These are phyloP conservation scores for Diplodia corticola DNA, from an alignment of 2,329 filamentous ascomycete species.

Conservation along the genomic window DNA sequence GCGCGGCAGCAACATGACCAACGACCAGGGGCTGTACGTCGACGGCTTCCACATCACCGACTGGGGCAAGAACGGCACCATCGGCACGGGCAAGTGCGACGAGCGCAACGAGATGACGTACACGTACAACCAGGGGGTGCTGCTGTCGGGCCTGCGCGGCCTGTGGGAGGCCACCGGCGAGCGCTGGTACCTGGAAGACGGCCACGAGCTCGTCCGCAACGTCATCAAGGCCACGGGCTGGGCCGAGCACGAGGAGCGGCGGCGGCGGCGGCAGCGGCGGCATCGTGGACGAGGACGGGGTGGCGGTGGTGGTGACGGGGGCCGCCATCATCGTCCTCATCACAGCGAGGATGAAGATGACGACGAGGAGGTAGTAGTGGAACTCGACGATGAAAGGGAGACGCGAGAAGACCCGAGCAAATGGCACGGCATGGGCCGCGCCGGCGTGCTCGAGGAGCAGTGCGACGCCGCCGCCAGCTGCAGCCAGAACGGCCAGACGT, in stretches of 20 bases:
- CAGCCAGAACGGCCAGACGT: slow-evolving; percentile 82
- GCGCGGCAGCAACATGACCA: slow-evolving; percentile 75
- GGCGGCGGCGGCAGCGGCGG: slow-evolving; percentile 33
- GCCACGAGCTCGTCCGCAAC: slow-evolving; percentile 71
- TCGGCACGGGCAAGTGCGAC: slow-evolving; percentile 73
- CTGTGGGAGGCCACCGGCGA: slow-evolving; percentile 78
- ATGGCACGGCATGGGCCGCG: slow-evolving; percentile 76
- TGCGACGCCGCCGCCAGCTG: slow-evolving; percentile 76
- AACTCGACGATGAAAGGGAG: neutral
- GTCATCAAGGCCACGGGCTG: slow-evolving; percentile 81
- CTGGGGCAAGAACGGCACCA: slow-evolving; percentile 55
- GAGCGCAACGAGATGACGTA: slow-evolving; percentile 84
- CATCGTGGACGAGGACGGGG: neutral
- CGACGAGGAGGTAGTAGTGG: neutral
- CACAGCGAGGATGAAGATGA: neutral
- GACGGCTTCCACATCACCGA: slow-evolving; percentile 86
- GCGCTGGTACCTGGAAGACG: slow-evolving; percentile 71
- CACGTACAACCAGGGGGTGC: slow-evolving; percentile 92
- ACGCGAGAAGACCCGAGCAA: slow-evolving; percentile 28
- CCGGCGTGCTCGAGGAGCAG: slow-evolving; percentile 78
- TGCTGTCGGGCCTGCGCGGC: slow-evolving; percentile 77
- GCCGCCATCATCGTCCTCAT: too few relatives aligned
- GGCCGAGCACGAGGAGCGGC: slow-evolving; percentile 41
- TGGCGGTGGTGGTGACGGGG: too few relatives aligned
- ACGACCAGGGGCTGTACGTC: slow-evolving; percentile 70